Evolutionary conservation across 1,284 basidiomycete genomes (phyloP).

Genomic region (Ganoderma sp.): DNA sequence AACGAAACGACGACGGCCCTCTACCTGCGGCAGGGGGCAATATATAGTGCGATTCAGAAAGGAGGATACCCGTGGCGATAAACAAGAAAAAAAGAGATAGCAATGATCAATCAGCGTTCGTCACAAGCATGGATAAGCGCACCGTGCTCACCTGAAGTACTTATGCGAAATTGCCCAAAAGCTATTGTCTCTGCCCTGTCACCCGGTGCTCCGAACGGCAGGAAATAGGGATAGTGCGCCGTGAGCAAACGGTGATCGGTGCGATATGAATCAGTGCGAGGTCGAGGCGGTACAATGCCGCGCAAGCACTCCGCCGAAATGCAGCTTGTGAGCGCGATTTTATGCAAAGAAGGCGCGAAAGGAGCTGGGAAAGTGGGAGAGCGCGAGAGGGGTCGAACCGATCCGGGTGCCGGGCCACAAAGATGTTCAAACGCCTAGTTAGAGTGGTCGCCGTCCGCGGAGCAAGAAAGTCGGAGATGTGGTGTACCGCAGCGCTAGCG

Average conservation of each 20-base stretch:
- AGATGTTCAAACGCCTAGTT: background rate
- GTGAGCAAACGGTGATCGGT: slow-evolving; percentile 14
- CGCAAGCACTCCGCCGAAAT: background rate
- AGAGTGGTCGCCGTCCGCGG: background rate
- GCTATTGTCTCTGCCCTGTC: slow-evolving; percentile 23
- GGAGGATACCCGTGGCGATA: background rate
- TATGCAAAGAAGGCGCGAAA: background rate
- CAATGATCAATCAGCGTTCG: slow-evolving; percentile 6
- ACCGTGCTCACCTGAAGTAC: slow-evolving; percentile 19
- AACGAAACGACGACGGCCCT: background rate
- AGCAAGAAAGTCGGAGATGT: background rate
- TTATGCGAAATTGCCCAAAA: slow-evolving; percentile 8
- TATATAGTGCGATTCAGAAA: background rate
- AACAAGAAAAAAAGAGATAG: slow-evolving; percentile 6
- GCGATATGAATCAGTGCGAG: slow-evolving; percentile 5
- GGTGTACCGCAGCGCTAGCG: slow-evolving; percentile 11
- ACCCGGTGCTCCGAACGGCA: slow-evolving; percentile 15
- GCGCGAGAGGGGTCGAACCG: background rate
- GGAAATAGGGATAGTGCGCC: slow-evolving; percentile 13
- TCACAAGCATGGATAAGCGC: slow-evolving; percentile 15
- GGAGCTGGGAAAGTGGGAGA: background rate
- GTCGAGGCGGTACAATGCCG: background rate
- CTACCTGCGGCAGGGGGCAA: background rate
- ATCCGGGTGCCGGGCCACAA: slow-evolving; percentile 6
- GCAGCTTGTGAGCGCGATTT: background rate